phyloP scores from a whole-genome alignment of 1,284 basidiomycete species.

The Trichosporon sp. region DNA sequence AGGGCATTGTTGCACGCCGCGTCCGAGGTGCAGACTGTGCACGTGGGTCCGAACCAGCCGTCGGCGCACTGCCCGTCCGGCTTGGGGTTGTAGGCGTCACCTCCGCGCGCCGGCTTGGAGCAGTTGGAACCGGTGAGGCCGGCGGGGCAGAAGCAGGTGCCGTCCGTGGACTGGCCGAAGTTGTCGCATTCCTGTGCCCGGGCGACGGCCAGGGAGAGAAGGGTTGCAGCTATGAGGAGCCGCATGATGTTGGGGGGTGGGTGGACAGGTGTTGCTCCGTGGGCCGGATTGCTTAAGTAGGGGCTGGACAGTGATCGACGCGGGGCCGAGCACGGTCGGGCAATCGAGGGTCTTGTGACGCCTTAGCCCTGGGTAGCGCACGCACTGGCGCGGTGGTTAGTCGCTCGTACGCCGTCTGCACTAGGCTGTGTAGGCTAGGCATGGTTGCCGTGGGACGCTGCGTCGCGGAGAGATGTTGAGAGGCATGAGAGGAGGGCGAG shows the following conservation, averaged over 20 bases:
- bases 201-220: background rate
- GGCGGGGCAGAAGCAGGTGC: background rate
- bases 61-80: background rate
- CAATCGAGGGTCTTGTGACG: background rate
- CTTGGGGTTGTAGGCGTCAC: background rate
- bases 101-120: background rate
- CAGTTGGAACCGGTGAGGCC: background rate
- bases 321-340: background rate
- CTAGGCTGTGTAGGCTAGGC: too few relatives aligned
- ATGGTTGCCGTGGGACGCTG: background rate
- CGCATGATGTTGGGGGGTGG: background rate
- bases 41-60: background rate
- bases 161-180: background rate
- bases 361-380: too few relatives aligned
- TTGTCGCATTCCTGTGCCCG: background rate
- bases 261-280: too few relatives aligned
- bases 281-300: too few relatives aligned
- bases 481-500: too few relatives aligned
- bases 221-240: background rate
- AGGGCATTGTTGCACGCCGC: slow-evolving; percentile 11
- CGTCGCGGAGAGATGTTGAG: too few relatives aligned
- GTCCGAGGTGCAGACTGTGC: slow-evolving; percentile 26
- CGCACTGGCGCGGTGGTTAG: background rate
- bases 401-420: too few relatives aligned
- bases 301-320: background rate